Evolutionary conservation across 73 alveolate genomes (phyloP).

Genomic region (Uronychia setigera): DNA sequence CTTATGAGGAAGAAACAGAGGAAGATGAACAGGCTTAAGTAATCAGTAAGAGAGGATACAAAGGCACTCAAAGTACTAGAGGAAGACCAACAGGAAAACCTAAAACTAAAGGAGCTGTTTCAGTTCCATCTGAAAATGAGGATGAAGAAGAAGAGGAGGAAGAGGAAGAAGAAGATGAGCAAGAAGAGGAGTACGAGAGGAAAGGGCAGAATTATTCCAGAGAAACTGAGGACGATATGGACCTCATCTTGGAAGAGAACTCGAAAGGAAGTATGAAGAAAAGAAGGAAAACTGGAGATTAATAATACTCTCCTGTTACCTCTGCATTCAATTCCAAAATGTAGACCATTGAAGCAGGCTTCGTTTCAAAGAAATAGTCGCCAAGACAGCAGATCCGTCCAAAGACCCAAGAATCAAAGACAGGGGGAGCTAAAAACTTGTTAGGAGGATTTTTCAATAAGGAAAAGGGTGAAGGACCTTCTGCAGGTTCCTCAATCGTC

Average conservation of each 20-base stretch:
- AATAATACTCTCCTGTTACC: background rate
- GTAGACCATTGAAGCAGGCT: background rate
- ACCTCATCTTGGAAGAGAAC: background rate
- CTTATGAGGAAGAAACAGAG: too few relatives aligned
- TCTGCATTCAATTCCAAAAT: background rate
- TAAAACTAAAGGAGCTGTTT: too few relatives aligned
- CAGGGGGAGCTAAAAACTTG: background rate
- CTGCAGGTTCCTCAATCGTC: too few relatives aligned
- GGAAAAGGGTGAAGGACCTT: background rate
- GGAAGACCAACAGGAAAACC: too few relatives aligned
- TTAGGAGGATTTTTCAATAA: background rate
- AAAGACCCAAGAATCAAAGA: background rate
- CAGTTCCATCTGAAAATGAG: too few relatives aligned
- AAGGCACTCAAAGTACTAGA: too few relatives aligned
- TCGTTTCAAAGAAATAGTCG: background rate
- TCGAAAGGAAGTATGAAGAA: background rate
- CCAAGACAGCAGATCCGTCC: background rate
- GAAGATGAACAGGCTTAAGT: too few relatives aligned
- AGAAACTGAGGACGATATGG: background rate
- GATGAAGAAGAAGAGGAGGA: background rate
- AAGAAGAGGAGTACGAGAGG: background rate
- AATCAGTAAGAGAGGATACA: too few relatives aligned
- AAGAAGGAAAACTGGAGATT: background rate
- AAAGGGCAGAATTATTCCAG: background rate
- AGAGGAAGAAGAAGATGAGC: background rate